phyloP scores from a whole-genome alignment of 129 eudicot species.

The Pulicaria dysenterica region DNA sequence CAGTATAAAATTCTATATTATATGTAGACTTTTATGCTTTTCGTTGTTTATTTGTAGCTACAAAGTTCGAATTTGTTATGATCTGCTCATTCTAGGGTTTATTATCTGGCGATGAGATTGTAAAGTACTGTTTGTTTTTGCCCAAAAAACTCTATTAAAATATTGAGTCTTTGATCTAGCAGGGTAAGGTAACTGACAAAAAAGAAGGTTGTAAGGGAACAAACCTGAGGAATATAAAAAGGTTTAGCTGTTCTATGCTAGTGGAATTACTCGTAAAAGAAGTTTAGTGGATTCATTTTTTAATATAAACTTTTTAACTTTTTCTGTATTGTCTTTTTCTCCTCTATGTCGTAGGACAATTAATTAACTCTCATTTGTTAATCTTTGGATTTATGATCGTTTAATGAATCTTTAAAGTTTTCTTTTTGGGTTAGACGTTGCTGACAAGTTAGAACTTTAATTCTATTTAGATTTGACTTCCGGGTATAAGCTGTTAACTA shows the following conservation, averaged over 20 bases:
- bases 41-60: conserved; percentile 1
- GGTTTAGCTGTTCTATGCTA: conserved; percentile 45
- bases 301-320: conserved; percentile 33
- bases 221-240: conserved; percentile 31
- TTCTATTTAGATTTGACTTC: conserved; percentile 23
- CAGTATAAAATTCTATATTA: not conserved
- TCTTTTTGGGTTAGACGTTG: conserved; percentile 25
- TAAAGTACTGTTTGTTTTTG: conserved; percentile 32
- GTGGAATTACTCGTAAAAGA: conserved; percentile 42
- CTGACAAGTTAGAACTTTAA: conserved; percentile 5
- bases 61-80: conserved; percentile 41
- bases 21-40: conserved; percentile 11
- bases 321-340: conserved; percentile 45
- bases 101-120: conserved; percentile 22
- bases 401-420: conserved; percentile 7
- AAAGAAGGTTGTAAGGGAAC: conserved; percentile 42
- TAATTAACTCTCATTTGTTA: not conserved
- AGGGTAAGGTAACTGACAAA: conserved; percentile 32
- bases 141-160: not conserved
- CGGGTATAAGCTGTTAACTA: conserved; percentile 12
- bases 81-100: conserved; percentile 35
- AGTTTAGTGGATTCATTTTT: conserved; percentile 14
- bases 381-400: not conserved
- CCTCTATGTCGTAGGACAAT: conserved; percentile 16
- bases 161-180: conserved; percentile 27